Percentiles rank a stretch among this genome's conserved stretches.
Evolutionary conservation across 345 rosid genomes (phyloP).

Genomic region (Streptanthus diversifolius): DNA sequence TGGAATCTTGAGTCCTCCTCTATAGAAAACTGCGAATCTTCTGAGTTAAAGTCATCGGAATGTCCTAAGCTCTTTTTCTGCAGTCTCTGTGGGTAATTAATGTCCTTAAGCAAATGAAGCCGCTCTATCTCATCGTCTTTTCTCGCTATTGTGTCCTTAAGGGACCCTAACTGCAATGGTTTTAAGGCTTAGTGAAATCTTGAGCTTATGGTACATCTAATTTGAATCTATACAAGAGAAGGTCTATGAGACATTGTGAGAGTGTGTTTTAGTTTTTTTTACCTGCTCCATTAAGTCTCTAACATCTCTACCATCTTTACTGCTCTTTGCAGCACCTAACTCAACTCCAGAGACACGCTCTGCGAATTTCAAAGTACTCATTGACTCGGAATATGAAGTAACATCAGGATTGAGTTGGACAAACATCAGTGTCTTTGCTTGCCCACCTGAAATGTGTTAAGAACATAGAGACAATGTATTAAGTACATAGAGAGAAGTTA

Average conservation of each 20-base stretch:
- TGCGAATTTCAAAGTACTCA: conserved; percentile 90
- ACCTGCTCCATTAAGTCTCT: conserved; percentile 84
- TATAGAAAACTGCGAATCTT: conserved; percentile 16
- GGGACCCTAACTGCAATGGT: conserved; percentile 62
- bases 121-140: conserved; percentile 87
- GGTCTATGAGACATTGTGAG: neutral
- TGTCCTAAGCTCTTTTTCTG: conserved; percentile 25
- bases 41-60: conserved; percentile 23
- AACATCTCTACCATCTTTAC: conserved; percentile 77
- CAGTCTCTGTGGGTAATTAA: conserved; percentile 38
- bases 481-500: conserved; percentile 5
- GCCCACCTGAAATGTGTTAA: conserved; percentile 56
- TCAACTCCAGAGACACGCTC: conserved; percentile 82
- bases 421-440: conserved; percentile 86
- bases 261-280: neutral
- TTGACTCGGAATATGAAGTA: conserved; percentile 66
- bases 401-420: conserved; percentile 88
- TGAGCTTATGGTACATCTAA: neutral
- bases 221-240: neutral
- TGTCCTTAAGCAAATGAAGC: conserved; percentile 64
- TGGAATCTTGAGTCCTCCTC: conserved; percentile 23
- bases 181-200: neutral
- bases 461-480: conserved; percentile 4
- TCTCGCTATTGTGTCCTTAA: conserved; percentile 69
- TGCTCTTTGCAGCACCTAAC: conserved; percentile 74